Percentiles rank a stretch among this genome's conserved stretches.
Conservation (phyloP, 1,139 yeast genomes). For the Saccharomycopsis hybrid region DNA sequence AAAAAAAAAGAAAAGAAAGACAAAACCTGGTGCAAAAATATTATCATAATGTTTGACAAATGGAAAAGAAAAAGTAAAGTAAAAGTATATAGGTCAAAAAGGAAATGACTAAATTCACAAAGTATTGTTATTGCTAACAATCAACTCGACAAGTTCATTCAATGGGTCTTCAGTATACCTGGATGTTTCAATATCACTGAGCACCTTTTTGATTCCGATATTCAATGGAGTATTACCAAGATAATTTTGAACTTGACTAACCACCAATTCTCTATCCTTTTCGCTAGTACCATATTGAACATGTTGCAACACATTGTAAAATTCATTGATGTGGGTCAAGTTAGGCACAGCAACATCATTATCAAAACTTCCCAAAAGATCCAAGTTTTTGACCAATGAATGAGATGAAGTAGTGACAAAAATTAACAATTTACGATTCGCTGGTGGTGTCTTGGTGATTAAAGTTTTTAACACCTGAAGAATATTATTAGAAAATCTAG, state of each 20-base stretch:
- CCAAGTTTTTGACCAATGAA: constrained; percentile 78
- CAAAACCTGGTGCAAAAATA: neutral
- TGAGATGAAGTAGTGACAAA: constrained; percentile 87
- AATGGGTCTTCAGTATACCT: constrained; percentile 59
- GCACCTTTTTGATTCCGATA: constrained; percentile 76
- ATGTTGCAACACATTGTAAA: constrained; percentile 63
- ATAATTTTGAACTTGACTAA: constrained; percentile 42
- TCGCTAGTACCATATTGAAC: constrained; percentile 52
- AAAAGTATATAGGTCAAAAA: neutral
- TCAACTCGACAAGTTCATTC: constrained; percentile 53
- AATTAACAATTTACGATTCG: constrained; percentile 77
- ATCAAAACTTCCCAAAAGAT: constrained; percentile 72
- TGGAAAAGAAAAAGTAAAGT: neutral
- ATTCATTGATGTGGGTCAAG: constrained; percentile 58
- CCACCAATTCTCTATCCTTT: constrained; percentile 45
- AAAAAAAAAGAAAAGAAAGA: no score
- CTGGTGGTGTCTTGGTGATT: constrained; percentile 78
- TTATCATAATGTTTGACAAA: neutral
- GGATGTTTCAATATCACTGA: constrained; percentile 81
- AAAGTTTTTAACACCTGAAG: constrained; percentile 80
- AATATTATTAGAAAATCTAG: constrained; percentile 85
- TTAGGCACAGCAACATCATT: constrained; percentile 81
- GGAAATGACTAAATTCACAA: neutral
- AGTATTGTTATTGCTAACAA: constrained; percentile 23
- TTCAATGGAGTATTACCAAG: constrained; percentile 46